A percentile compares a stretch with the other conserved stretches of the same genome.
Conservation (phyloP, 1,284 basidiomycete genomes). For the Earliella scabrosa region DNA sequence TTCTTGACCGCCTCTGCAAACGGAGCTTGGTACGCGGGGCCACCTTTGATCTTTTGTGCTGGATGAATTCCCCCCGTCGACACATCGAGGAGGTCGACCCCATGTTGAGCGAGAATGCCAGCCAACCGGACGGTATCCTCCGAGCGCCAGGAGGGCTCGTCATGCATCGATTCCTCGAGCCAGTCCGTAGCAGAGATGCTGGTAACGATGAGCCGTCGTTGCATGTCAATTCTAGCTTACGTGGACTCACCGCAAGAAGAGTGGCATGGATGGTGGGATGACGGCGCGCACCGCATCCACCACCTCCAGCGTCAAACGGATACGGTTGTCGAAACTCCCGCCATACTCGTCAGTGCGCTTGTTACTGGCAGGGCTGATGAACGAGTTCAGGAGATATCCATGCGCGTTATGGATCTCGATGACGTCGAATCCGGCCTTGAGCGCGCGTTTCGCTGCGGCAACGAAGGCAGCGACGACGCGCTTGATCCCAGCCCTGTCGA, state of each 20-base stretch:
- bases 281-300: conserved; percentile 39
- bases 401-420: conserved; percentile 56
- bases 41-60: conserved; percentile 35
- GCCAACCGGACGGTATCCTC: conserved; percentile 58
- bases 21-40: conserved; percentile 51
- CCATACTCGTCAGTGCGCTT: conserved; percentile 76
- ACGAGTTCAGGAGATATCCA: conserved; percentile 58
- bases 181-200: conserved; percentile 61
- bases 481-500: conserved; percentile 57
- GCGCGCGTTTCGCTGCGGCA: conserved; percentile 55
- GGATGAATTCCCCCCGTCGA: conserved; percentile 53
- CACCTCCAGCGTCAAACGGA: conserved; percentile 52
- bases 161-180: conserved; percentile 50
- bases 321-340: conserved; percentile 74
- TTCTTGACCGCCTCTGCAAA: conserved; percentile 57
- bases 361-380: conserved; percentile 70
- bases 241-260: conserved; percentile 43
- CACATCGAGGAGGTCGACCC: conserved; percentile 63
- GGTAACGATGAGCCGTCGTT: conserved; percentile 26
- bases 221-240: background rate
- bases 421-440: conserved; percentile 49
- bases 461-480: conserved; percentile 62
- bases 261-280: conserved; percentile 29
- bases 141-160: conserved; percentile 52
- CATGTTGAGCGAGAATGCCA: conserved; percentile 52